phyloP scores from a whole-genome alignment of 768 basidiomycete genomes.

The Saitozyma podzolica region DNA sequence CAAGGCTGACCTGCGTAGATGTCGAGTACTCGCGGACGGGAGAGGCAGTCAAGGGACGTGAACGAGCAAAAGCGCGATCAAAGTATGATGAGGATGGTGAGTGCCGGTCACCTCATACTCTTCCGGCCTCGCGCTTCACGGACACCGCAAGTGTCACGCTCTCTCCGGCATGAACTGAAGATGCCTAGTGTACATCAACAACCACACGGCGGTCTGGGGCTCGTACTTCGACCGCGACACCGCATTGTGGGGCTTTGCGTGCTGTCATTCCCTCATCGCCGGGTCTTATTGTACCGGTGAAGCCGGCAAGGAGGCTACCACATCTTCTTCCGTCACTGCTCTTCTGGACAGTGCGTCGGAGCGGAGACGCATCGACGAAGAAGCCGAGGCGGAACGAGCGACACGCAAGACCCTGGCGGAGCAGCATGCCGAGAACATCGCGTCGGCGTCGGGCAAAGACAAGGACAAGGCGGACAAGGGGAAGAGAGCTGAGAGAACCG shows the following conservation, averaged over 20 bases:
- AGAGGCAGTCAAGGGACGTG: constrained; percentile 84
- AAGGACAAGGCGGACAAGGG: constrained; percentile 1
- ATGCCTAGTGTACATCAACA: constrained; percentile 76
- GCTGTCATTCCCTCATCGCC: constrained; percentile 82
- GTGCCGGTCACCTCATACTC: constrained; percentile 42
- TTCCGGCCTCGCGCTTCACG: neutral
- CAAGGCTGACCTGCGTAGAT: constrained; percentile 51
- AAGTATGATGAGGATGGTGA: constrained; percentile 96
- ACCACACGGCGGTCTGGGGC: constrained; percentile 96
- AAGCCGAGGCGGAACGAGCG: constrained; percentile 25
- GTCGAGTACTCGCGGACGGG: constrained; percentile 95
- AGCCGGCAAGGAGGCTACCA: constrained; percentile 74
- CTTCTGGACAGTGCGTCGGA: constrained; percentile 57
- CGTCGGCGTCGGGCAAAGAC: constrained; percentile 1
- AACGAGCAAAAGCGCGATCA: constrained; percentile 78
- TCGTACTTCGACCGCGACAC: constrained; percentile 79
- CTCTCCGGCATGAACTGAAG: neutral
- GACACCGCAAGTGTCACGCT: too few species aligned
- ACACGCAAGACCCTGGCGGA: constrained; percentile 47
- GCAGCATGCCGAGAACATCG: neutral
- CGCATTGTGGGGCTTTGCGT: constrained; percentile 86
- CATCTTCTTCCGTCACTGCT: constrained; percentile 72
- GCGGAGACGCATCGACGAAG: constrained; percentile 25
- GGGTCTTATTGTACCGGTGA: constrained; percentile 88
- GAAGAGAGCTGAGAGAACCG: constrained; percentile 17